Evolutionary conservation across 2,329 filamentous ascomycete species (phyloP).

Genomic region (Juglanconis oblonga): DNA sequence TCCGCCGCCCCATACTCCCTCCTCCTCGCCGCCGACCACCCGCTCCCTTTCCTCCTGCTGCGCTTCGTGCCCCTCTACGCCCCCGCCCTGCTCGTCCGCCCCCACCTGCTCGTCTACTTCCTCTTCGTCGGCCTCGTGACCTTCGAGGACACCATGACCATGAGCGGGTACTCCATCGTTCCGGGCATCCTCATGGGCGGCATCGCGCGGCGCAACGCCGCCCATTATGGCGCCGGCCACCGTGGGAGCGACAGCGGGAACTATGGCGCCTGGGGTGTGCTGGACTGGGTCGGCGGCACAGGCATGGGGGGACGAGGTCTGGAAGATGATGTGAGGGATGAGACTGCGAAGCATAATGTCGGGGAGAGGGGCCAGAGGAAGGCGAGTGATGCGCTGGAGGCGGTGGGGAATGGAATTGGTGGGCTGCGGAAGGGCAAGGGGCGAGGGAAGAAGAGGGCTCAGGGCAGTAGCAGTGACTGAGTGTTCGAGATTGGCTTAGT

Average conservation of each 20-base stretch:
- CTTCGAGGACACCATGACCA: conserved; percentile 63
- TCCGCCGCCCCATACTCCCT: conserved; percentile 59
- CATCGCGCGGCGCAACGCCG: conserved; percentile 30
- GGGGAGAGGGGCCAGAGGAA: conserved; percentile 37
- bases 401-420: conserved; percentile 33
- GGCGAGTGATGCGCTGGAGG: conserved; percentile 29
- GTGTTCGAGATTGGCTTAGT: neutral
- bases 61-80: conserved; percentile 65
- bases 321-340: conserved; percentile 50
- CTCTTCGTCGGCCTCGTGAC: conserved; percentile 61
- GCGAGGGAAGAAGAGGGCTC: conserved; percentile 9
- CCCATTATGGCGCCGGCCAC: conserved; percentile 37
- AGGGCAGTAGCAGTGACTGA: conserved; percentile 20
- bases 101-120: conserved; percentile 71
- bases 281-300: conserved; percentile 62
- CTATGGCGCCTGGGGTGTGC: conserved; percentile 58
- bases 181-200: conserved; percentile 53
- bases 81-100: conserved; percentile 61
- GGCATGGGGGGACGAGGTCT: conserved; percentile 50
- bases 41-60: conserved; percentile 59
- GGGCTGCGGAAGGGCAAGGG: conserved; percentile 26
- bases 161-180: conserved; percentile 63
- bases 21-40: conserved; percentile 66
- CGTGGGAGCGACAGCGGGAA: conserved; percentile 49
- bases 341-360: conserved; percentile 53